Percentiles rank a stretch among this genome's conserved stretches.
phyloP scores from a whole-genome alignment of 2,329 filamentous ascomycete species.

The Raffaelea albimanens region DNA sequence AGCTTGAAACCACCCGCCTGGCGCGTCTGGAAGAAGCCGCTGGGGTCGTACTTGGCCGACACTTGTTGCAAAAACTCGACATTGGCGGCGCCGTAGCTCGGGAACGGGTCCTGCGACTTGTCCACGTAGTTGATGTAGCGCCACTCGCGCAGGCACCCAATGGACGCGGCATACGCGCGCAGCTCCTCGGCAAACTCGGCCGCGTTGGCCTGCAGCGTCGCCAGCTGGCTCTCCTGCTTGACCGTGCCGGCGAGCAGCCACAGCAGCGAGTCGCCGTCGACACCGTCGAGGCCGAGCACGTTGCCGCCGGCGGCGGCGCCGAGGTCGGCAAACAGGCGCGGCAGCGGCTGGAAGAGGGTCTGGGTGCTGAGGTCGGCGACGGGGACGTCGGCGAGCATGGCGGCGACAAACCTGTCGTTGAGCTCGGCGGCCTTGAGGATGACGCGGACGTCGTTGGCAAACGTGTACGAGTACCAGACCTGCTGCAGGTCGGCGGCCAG shows the following conservation, averaged over 20 bases:
- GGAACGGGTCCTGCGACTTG: conserved; percentile 20
- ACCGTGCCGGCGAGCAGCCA: conserved; percentile 22
- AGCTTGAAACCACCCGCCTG: conserved; percentile 29
- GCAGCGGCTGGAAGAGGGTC: conserved; percentile 26
- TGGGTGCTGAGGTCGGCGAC: conserved; percentile 24
- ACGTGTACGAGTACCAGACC: conserved; percentile 16
- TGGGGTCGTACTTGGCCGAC: conserved; percentile 21
- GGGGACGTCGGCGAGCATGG: conserved; percentile 20
- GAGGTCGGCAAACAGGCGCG: conserved; percentile 19
- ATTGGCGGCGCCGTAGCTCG: conserved; percentile 24
- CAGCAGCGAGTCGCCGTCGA: conserved; percentile 20
- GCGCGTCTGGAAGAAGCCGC: conserved; percentile 24
- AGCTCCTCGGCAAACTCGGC: conserved; percentile 19
- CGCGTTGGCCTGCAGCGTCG: conserved; percentile 21
- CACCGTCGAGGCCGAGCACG: conserved; percentile 26
- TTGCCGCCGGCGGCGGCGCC: conserved; percentile 26
- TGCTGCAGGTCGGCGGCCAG: not conserved
- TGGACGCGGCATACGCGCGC: conserved; percentile 18
- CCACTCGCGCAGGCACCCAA: conserved; percentile 6
- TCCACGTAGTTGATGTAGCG: conserved; percentile 25
- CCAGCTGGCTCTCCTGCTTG: conserved; percentile 16
- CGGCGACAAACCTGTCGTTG: conserved; percentile 15
- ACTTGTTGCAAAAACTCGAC: conserved; percentile 19
- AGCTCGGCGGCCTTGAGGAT: conserved; percentile 27
- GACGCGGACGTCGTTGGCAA: conserved; percentile 23